These are phyloP conservation scores for Populus pruinosa DNA, from an alignment of 345 rosid genomes.

Conservation along the genomic window DNA sequence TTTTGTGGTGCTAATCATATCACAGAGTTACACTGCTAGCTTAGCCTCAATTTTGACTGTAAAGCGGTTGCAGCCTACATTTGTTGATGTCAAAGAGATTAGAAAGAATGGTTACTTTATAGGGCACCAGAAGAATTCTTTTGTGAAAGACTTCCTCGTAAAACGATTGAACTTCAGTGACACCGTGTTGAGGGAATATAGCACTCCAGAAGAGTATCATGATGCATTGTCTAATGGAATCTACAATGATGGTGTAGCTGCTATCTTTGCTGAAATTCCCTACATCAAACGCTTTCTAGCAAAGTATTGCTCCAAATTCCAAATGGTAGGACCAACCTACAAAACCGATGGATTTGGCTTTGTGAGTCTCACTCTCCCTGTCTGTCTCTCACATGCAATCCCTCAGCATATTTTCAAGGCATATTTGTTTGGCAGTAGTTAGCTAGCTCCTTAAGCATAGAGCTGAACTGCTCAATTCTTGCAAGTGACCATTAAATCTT, in stretches of 20 bases:
- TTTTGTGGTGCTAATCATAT: constrained; percentile 44
- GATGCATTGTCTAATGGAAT: constrained; percentile 17
- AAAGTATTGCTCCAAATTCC: constrained; percentile 16
- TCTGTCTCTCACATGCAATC: background rate
- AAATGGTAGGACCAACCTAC: background rate
- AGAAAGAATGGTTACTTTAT: constrained; percentile 10
- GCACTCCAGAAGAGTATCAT: background rate
- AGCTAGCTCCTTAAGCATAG: no score
- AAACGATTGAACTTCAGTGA: background rate
- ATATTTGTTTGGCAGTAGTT: no score
- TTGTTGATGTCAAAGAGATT: background rate
- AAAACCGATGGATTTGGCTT: background rate
- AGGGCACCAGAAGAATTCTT: constrained; percentile 35
- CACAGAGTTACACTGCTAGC: constrained; percentile 52
- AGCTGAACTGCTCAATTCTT: no score
- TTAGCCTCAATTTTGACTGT: constrained; percentile 47
- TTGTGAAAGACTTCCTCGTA: constrained; percentile 10
- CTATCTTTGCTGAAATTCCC: constrained; percentile 39
- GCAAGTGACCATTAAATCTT: no score
- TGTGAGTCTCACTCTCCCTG: background rate
- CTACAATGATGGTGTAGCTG: constrained; percentile 21
- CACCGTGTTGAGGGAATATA: background rate
- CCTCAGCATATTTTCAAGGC: no score
- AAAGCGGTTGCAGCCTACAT: constrained; percentile 29
- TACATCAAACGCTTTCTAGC: constrained; percentile 38